Conservation (phyloP, 148 eudicot species). For the Heliamphora exappendiculata region DNA sequence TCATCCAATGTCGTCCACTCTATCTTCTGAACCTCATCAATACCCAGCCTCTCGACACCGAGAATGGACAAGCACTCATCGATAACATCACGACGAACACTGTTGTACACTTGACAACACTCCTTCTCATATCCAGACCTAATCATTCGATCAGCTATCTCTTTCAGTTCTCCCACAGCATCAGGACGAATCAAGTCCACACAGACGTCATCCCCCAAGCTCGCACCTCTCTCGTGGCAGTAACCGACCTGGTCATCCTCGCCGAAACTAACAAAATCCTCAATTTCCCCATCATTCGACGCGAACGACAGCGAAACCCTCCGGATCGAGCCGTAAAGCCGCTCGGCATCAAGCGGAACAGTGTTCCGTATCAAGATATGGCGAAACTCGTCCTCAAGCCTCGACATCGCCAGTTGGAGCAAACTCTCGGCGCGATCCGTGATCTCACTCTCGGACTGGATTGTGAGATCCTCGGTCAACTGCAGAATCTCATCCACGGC, state of each 20-base stretch:
- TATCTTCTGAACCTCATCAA: slow-evolving; percentile 80
- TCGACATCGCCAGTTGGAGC: slow-evolving; percentile 71
- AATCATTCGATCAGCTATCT: slow-evolving; percentile 81
- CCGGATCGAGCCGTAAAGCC: slow-evolving; percentile 50
- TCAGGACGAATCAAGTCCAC: slow-evolving; percentile 53
- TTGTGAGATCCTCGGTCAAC: slow-evolving; percentile 29
- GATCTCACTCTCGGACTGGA: slow-evolving; percentile 14
- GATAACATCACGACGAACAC: slow-evolving; percentile 54
- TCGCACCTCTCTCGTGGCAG: slow-evolving; percentile 50
- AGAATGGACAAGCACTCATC: slow-evolving; percentile 60
- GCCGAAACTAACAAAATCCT: slow-evolving; percentile 31
- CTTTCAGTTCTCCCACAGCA: slow-evolving; percentile 47
- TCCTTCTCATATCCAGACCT: slow-evolving; percentile 76
- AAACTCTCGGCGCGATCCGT: slow-evolving; percentile 66
- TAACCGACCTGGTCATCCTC: slow-evolving; percentile 30
- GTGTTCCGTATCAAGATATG: slow-evolving; percentile 36
- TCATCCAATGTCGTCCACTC: slow-evolving; percentile 68
- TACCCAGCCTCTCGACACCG: slow-evolving; percentile 67
- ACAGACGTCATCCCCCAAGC: slow-evolving; percentile 47
- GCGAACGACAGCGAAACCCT: slow-evolving; percentile 38
- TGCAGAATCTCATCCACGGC: slow-evolving; percentile 57
- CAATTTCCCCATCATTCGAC: slow-evolving; percentile 35
- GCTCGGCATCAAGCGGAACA: slow-evolving; percentile 53
- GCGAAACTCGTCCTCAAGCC: slow-evolving; percentile 78
- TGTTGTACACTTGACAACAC: slow-evolving; percentile 76